Base-by-base conservation (phyloP, 1,284 basidiomycete genomes). In the Fomes fomentarius region DNA sequence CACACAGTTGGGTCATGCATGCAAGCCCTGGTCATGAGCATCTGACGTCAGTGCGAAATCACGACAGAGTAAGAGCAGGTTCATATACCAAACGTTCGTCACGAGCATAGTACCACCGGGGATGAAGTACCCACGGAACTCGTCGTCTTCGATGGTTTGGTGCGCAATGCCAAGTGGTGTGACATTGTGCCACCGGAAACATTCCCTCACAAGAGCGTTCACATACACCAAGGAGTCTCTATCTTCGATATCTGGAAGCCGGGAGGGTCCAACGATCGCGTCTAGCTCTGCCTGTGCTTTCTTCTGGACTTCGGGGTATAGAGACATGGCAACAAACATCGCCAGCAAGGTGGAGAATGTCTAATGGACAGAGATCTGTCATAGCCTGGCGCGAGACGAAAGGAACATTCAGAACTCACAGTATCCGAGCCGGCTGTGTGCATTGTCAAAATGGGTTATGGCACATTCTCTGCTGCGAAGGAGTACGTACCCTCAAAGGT, bases 261-360 rank as follows among this genome's bases (percentile, higher is more conserved):
- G 54, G 21, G 50, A 39, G 5, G 46, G 33, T 6, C 64, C 60
- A 0, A 65, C 47, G n/a, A 64, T 47, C 0, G 41, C 30, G 37
- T 71, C 69, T 9, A 71, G 50, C 48, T 73, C 69, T 4, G 53
- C 49, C 24, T 71, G 71, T 3, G 67, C 63, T 30, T 63, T 63
- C 25, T 43, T 39, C 26, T 66, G 63, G 3, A 66, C 61, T 2
- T 63, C 58, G 0, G 71, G 71, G 34, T 61, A 38, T 3, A 60
- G 26, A 12, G 56, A 38, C 26, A 63, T 42, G 12, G 56, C 60
- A 5, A 64, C 52, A 40, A 65, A 58, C 50, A 65, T 60, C 1
- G 63, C 57, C 11, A 47, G 37, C 9, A 54, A 37, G 4, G 38
- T 46, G 4, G 42, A 40, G 10, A 39, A 70, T 54, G 70, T 70